Conservation (phyloP, 768 basidiomycete species). For the Naganishia kalamii region DNA sequence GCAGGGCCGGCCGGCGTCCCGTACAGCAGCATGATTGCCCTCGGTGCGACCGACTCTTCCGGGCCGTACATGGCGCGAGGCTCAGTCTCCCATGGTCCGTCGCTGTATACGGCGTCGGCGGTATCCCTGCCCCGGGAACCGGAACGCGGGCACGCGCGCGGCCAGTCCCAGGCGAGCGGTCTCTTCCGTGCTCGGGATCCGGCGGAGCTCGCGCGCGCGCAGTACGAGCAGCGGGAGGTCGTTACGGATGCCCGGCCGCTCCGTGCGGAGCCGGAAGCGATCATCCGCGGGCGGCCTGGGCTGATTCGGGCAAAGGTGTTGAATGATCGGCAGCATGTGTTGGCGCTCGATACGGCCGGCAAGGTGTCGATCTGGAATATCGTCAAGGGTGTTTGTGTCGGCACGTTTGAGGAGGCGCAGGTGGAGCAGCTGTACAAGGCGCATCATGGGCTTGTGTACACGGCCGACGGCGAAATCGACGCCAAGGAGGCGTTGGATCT, state of each 20-base stretch:
- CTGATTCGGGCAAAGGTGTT: slow-evolving; percentile 73
- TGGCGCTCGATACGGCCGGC: slow-evolving; percentile 83
- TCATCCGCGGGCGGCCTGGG: slow-evolving; percentile 67
- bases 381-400: slow-evolving; percentile 66
- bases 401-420: slow-evolving; percentile 53
- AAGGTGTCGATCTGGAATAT: slow-evolving; percentile 92
- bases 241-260: slow-evolving; percentile 62
- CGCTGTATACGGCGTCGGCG: slow-evolving; percentile 19
- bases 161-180: slow-evolving; percentile 18
- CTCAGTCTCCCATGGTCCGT: not conserved
- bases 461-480: slow-evolving; percentile 20
- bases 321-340: slow-evolving; percentile 80
- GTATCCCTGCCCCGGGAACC: slow-evolving; percentile 23
- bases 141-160: slow-evolving; percentile 28
- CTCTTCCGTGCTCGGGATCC: slow-evolving; percentile 5
- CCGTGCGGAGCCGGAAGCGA: slow-evolving; percentile 59
- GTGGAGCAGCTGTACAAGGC: slow-evolving; percentile 60
- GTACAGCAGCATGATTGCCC: not conserved
- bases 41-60: not conserved
- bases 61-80: not conserved
- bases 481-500: slow-evolving; percentile 67
- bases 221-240: slow-evolving; percentile 60
- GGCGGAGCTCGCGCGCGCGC: slow-evolving; percentile 35
- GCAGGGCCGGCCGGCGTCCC: not conserved
- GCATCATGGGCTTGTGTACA: slow-evolving; percentile 41